Evolutionary conservation across 208 protist genomes (phyloP).

Genomic region (Angomonas ambiguus): DNA sequence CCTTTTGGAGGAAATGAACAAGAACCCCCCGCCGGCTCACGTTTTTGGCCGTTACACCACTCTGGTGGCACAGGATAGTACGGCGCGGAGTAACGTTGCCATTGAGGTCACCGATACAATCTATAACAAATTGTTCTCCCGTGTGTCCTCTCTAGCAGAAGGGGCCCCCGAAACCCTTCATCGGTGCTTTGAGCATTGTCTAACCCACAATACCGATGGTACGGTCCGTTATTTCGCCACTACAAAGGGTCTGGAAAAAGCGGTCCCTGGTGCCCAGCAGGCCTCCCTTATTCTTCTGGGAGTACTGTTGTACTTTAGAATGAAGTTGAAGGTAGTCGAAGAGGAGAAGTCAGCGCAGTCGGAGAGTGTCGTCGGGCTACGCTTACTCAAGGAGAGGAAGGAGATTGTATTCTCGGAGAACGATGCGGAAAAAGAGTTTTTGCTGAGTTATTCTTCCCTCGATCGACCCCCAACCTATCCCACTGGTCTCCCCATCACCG

Average conservation of each 20-base stretch:
- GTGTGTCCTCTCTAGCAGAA: constrained; percentile 70
- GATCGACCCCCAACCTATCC: constrained; percentile 38
- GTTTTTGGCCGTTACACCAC: constrained; percentile 52
- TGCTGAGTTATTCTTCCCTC: constrained; percentile 46
- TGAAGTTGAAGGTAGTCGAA: constrained; percentile 26
- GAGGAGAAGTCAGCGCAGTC: neutral
- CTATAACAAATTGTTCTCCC: constrained; percentile 48
- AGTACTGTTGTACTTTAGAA: constrained; percentile 73
- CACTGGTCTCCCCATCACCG: constrained; percentile 22
- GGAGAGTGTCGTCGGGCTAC: constrained; percentile 24
- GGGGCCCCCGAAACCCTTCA: constrained; percentile 72
- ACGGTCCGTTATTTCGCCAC: constrained; percentile 74
- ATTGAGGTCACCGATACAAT: constrained; percentile 51
- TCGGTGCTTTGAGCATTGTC: constrained; percentile 60
- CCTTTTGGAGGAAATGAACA: constrained; percentile 27
- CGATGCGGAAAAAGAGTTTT: constrained; percentile 47
- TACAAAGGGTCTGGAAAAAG: constrained; percentile 48
- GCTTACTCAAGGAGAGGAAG: constrained; percentile 18
- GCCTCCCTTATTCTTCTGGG: constrained; percentile 58
- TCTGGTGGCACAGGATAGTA: constrained; percentile 50
- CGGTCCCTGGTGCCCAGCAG: constrained; percentile 57
- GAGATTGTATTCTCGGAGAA: constrained; percentile 37
- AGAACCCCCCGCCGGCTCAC: constrained; percentile 22
- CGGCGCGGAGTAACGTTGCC: constrained; percentile 39
- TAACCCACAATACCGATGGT: constrained; percentile 65